Conservation (phyloP, 179 eudicot species). For the Nepenthes alata region DNA sequence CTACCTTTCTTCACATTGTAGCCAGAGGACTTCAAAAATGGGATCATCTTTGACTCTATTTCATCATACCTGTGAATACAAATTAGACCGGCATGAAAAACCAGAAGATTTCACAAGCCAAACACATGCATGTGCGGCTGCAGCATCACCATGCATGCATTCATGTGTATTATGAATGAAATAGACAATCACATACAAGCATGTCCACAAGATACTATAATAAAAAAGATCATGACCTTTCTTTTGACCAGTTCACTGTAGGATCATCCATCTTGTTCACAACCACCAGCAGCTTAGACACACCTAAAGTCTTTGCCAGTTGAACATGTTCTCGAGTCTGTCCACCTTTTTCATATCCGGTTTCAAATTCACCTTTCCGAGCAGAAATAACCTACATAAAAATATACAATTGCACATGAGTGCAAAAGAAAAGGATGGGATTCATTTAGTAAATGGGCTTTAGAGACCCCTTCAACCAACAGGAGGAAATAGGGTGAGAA, state of each 20-base stretch:
- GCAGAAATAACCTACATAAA: slow-evolving; percentile 76
- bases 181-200: not conserved
- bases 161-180: no score
- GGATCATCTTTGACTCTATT: slow-evolving; percentile 78
- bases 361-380: slow-evolving; percentile 97
- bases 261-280: slow-evolving; percentile 99
- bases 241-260: slow-evolving; percentile 85
- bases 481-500: no score
- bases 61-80: slow-evolving; percentile 58
- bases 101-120: not conserved
- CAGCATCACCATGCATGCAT: no score
- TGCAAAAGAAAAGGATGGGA: not conserved
- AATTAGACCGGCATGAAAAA: not conserved
- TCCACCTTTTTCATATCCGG: slow-evolving; percentile 97
- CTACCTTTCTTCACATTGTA: slow-evolving; percentile 96
- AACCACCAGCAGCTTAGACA: slow-evolving; percentile 73
- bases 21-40: slow-evolving; percentile 65
- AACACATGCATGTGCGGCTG: no score
- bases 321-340: slow-evolving; percentile 96
- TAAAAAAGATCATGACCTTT: slow-evolving; percentile 32
- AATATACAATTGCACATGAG: not conserved
- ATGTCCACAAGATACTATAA: not conserved
- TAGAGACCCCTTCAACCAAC: no score
- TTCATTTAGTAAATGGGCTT: not conserved
- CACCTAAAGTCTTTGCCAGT: slow-evolving; percentile 96